Base-by-base conservation (phyloP, 768 basidiomycete genomes). In the Roridomyces roridus region DNA sequence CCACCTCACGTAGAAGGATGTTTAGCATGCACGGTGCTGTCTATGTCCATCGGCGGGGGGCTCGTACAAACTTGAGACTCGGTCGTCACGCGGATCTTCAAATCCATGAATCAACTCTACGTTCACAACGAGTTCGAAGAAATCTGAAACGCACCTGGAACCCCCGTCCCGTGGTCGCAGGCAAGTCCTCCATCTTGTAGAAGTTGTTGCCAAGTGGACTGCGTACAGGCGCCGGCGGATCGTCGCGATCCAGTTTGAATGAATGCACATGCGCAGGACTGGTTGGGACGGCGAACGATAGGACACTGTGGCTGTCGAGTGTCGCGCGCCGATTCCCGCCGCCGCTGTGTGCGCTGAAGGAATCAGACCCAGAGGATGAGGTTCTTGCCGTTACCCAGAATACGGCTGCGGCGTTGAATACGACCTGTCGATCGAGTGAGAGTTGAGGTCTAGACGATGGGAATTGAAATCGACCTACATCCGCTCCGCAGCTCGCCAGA, bases 371-470 rank as follows among this genome's bases (percentile, higher is more conserved):
- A 41, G 39, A 11, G 5, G 23, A 15, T 8, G 37, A 26, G 5
- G 49, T 2, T n/a, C 67, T 59, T n/a, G 69, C 63, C 31, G 79
- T 78, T 11, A 81, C 80, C 78, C 79, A 82, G 70, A 77, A 81
- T 36, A 83, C 70, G 9, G 78, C 78, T 34, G 74, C 49, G 12
- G 80, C 78, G 57, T 82, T 83, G 58, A 81, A 55, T 40, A 81
- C 73, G 31, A 82, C 78, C 77, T 81, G 46, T 18, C 6, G 17
- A 6, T 15, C 1, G 23, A 24, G 23, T 50, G 35, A 36, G 15
- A 59, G 14, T 24, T 20, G 59, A 21, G 42, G 34, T 5, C 18
- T 17, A 20, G 9, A 17, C 29, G 6, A n/a, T 5, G 8, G 1
- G 8, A n/a, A n/a, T n/a, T n/a, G 18, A 17, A 53, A 37, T 25